Conservation (phyloP, 306 rosid genomes). For the Rubus idaeus region DNA sequence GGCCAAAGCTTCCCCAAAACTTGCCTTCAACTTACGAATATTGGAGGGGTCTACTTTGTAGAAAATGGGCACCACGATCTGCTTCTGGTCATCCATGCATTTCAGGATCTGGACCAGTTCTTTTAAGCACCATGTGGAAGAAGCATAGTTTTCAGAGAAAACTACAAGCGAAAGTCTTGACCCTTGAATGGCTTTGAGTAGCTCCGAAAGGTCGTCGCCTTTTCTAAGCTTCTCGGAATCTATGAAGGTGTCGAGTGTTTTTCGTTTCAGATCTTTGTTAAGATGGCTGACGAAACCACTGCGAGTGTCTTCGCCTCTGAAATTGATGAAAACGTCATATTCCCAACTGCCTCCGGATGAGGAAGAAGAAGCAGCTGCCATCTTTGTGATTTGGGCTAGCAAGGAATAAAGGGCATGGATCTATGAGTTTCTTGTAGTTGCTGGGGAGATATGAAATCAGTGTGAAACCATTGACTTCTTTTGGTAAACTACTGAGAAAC, state of each 20-base stretch:
- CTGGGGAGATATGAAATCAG: no score
- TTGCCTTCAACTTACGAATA: background rate
- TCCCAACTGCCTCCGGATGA: background rate
- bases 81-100: background rate
- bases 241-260: background rate
- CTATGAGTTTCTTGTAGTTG: no score
- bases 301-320: slow-evolving; percentile 7
- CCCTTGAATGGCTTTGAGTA: background rate
- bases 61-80: slow-evolving; percentile 14
- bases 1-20: background rate
- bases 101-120: slow-evolving; percentile 16
- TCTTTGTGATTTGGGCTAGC: no score
- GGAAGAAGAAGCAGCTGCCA: background rate
- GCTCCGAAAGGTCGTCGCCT: background rate
- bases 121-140: slow-evolving; percentile 10
- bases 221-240: background rate
- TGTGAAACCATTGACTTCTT: no score
- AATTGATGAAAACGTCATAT: slow-evolving; percentile 10
- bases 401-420: no score
- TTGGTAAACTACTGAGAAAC: no score
- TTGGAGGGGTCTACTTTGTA: slow-evolving; percentile 1
- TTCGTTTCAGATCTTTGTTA: background rate
- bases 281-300: background rate
- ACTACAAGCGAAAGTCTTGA: background rate
- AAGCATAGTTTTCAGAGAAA: background rate